phyloP scores from a whole-genome alignment of 371 early-diverging fungal species.

The Syncephalastrum sp. region DNA sequence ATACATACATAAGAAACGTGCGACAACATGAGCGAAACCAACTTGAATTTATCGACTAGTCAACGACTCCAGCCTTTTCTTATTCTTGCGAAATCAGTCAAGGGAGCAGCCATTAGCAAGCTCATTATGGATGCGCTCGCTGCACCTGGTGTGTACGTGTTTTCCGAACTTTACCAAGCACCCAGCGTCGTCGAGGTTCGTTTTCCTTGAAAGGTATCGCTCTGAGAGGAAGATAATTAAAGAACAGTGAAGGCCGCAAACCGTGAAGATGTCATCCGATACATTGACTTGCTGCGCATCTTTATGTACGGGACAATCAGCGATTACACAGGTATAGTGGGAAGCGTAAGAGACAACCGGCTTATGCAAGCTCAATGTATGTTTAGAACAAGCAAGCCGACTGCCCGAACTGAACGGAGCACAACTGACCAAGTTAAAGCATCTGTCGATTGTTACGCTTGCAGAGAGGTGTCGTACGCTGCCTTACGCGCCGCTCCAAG shows the following conservation, averaged over 20 bases:
- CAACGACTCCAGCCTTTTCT: constrained; percentile 71
- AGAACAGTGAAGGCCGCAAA: neutral
- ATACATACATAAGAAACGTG: no score
- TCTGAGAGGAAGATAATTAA: neutral
- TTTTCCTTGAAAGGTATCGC: neutral
- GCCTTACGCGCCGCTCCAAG: constrained; percentile 61
- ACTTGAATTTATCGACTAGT: constrained; percentile 14
- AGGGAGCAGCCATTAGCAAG: constrained; percentile 71
- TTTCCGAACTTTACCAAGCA: constrained; percentile 73
- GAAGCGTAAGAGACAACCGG: neutral
- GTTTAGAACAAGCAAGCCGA: constrained; percentile 4
- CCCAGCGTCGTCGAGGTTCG: constrained; percentile 70
- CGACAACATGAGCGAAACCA: no score
- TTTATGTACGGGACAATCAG: constrained; percentile 80
- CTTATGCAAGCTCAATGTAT: neutral
- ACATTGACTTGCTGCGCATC: constrained; percentile 60
- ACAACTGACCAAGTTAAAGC: constrained; percentile 73
- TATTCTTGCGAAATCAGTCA: constrained; percentile 74
- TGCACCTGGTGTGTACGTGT: constrained; percentile 79
- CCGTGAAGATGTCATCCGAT: constrained; percentile 47
- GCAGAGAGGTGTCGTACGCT: constrained; percentile 62
- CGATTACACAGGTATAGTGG: constrained; percentile 70
- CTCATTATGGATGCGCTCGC: constrained; percentile 73
- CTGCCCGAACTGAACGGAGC: constrained; percentile 62
- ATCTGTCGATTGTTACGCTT: constrained; percentile 75